Percentiles rank a stretch among this genome's conserved stretches.
Evolutionary conservation across 2,329 filamentous ascomycete species (phyloP).

Genomic region (Paecilomyces sp.): DNA sequence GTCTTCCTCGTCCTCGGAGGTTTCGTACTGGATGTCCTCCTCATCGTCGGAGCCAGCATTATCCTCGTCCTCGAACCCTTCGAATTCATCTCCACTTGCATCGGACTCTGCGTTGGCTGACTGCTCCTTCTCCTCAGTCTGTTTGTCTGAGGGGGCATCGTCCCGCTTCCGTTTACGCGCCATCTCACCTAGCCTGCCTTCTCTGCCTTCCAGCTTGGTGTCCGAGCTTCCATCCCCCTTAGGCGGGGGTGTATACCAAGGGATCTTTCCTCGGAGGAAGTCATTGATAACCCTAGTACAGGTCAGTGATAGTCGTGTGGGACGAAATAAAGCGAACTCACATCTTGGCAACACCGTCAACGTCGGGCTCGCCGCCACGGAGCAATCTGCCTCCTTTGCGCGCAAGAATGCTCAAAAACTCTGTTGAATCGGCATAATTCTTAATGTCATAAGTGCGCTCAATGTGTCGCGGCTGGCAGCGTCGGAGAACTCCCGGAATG

Average conservation of each 20-base stretch:
- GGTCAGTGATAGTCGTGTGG: background rate
- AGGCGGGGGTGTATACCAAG: conserved; percentile 88
- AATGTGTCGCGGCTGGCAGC: conserved; percentile 79
- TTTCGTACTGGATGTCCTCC: conserved; percentile 3
- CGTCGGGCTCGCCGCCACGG: conserved; percentile 87
- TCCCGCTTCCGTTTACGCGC: conserved; percentile 67
- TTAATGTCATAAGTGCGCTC: conserved; percentile 88
- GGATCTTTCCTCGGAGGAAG: conserved; percentile 89
- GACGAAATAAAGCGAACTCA: background rate
- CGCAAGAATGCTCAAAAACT: conserved; percentile 81
- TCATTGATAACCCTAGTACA: conserved; percentile 70
- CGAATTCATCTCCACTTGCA: conserved; percentile 32
- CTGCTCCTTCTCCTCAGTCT: conserved; percentile 24
- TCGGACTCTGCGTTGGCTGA: conserved; percentile 25
- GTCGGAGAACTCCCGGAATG: conserved; percentile 71
- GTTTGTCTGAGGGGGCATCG: conserved; percentile 33
- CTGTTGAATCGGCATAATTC: conserved; percentile 66
- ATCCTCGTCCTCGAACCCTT: conserved; percentile 36
- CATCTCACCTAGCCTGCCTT: conserved; percentile 81
- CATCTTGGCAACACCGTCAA: conserved; percentile 92
- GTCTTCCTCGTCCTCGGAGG: background rate
- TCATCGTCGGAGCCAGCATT: conserved; percentile 22
- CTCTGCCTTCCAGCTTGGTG: conserved; percentile 58
- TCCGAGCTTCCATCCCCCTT: conserved; percentile 44
- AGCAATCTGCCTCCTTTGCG: conserved; percentile 80